Percentiles rank a stretch among this genome's conserved stretches.
phyloP scores from a whole-genome alignment of 2,329 filamentous ascomycete genomes.

The Trichoderma endophyticum region DNA sequence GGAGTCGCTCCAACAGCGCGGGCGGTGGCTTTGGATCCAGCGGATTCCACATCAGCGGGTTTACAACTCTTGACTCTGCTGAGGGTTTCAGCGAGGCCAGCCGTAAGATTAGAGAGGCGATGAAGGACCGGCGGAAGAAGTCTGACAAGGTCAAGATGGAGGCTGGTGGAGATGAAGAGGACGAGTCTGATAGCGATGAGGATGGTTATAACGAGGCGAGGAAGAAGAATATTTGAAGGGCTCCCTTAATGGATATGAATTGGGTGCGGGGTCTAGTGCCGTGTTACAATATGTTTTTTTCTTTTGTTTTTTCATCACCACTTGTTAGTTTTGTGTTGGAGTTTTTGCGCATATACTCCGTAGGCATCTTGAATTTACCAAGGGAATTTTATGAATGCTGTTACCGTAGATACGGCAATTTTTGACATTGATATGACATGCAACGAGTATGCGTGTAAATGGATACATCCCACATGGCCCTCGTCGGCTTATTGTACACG shows the following conservation, averaged over 20 bases:
- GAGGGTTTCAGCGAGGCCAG: slow-evolving; percentile 79
- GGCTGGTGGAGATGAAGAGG: slow-evolving; percentile 34
- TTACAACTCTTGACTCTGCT: slow-evolving; percentile 64
- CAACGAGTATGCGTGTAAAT: not conserved
- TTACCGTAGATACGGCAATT: not conserved
- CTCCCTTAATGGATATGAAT: slow-evolving; percentile 5
- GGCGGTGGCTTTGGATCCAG: slow-evolving; percentile 59
- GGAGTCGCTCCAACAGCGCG: slow-evolving; percentile 66
- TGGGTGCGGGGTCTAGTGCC: not conserved
- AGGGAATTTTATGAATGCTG: not conserved
- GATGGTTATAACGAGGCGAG: slow-evolving; percentile 43
- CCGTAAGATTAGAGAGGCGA: slow-evolving; percentile 78
- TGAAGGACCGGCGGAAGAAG: slow-evolving; percentile 62
- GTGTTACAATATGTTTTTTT: not conserved
- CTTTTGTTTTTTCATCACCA: not conserved
- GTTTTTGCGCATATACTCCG: not conserved
- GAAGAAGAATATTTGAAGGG: slow-evolving; percentile 37
- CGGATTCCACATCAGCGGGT: slow-evolving; percentile 64
- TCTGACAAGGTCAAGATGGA: slow-evolving; percentile 42
- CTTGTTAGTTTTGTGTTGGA: not conserved
- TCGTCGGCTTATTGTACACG: not conserved
- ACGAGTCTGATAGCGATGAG: slow-evolving; percentile 39
- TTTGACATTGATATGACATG: not conserved
- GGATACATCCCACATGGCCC: not conserved
- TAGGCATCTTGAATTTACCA: not conserved